phyloP scores from a whole-genome alignment of 306 rosid species.

The Medicago truncatula region DNA sequence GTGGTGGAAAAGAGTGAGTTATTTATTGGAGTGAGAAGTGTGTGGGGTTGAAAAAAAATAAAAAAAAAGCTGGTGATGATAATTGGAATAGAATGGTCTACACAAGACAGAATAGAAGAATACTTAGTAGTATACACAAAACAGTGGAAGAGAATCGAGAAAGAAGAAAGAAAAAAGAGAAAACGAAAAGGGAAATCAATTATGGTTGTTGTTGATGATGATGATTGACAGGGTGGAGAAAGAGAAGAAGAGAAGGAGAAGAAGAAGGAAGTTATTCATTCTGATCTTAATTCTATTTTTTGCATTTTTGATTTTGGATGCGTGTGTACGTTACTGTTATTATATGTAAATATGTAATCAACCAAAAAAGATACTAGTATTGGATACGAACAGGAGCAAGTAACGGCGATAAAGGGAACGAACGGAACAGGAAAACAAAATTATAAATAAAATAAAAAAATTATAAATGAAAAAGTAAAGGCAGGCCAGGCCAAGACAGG shows the following conservation, averaged over 20 bases:
- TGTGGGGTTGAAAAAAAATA: constrained; percentile 6
- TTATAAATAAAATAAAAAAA: too few relatives aligned
- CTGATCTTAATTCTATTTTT: not conserved
- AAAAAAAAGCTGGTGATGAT: constrained; percentile 33
- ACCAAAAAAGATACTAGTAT: too few relatives aligned
- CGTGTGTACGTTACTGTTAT: too few relatives aligned
- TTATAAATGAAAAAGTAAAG: too few relatives aligned
- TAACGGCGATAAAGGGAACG: too few relatives aligned
- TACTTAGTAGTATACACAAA: not conserved
- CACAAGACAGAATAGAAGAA: too few relatives aligned
- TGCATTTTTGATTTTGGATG: too few relatives aligned
- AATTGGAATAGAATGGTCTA: not conserved
- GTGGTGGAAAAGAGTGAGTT: constrained; percentile 43
- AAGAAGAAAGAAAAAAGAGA: not conserved
- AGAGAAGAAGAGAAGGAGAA: not conserved
- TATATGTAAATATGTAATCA: too few relatives aligned
- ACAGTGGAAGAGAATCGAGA: constrained; percentile 33
- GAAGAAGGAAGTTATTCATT: constrained; percentile 19
- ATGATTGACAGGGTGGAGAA: constrained; percentile 44
- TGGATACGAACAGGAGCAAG: too few relatives aligned
- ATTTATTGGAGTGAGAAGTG: constrained; percentile 25
- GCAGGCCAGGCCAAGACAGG: too few relatives aligned
- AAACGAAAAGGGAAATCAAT: constrained; percentile 6
- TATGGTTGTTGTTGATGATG: constrained; percentile 43
- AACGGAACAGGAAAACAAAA: too few relatives aligned